A percentile compares a stretch with the other conserved stretches of the same genome.
phyloP scores from a whole-genome alignment of 306 rosid species.

The Corylus americana region DNA sequence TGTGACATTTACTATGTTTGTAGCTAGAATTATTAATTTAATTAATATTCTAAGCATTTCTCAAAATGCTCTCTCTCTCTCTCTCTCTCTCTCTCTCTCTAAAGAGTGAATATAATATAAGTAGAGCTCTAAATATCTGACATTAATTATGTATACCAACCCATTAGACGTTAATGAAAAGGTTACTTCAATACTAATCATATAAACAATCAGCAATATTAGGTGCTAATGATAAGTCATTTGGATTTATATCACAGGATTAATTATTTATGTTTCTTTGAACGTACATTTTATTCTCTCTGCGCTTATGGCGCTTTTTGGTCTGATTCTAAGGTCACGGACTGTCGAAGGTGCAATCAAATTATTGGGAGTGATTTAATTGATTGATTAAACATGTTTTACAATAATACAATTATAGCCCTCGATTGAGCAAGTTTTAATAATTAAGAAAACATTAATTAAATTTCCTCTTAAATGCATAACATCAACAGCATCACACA shows the following conservation, averaged over 20 bases:
- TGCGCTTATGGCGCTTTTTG: background rate
- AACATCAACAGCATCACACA: too few relatives aligned
- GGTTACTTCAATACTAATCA: background rate
- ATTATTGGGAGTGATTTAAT: constrained; percentile 2
- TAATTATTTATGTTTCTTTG: background rate
- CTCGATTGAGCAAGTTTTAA: too few relatives aligned
- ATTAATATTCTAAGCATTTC: too few relatives aligned
- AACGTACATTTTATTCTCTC: background rate
- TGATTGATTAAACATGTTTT: too few relatives aligned
- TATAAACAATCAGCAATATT: background rate
- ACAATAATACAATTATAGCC: too few relatives aligned
- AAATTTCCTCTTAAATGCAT: too few relatives aligned
- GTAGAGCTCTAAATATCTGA: background rate
- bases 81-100: background rate
- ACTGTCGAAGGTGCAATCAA: constrained; percentile 6
- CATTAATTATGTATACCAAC: background rate
- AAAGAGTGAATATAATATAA: background rate
- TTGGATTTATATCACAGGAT: background rate
- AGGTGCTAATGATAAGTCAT: too few relatives aligned
- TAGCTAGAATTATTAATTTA: too few relatives aligned
- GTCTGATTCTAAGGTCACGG: constrained; percentile 23
- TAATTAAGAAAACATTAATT: too few relatives aligned
- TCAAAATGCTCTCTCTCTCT: too few relatives aligned
- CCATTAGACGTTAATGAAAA: background rate
- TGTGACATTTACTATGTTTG: too few relatives aligned